These are phyloP conservation scores for Zoysia pacifica DNA, from an alignment of 176 grass and related monocot species.

Conservation along the genomic window DNA sequence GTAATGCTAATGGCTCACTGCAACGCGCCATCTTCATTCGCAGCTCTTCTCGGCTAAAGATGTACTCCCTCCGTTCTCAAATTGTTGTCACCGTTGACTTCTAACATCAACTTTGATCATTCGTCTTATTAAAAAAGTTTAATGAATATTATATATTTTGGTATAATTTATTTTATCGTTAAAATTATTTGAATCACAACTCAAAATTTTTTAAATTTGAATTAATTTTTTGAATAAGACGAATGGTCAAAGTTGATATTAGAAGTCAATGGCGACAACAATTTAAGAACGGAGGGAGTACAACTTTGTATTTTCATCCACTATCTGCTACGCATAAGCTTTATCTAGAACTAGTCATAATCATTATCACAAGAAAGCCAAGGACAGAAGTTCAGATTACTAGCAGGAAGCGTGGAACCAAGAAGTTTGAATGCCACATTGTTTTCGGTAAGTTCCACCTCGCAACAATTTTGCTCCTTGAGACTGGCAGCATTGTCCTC, in stretches of 20 bases:
- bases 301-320: neutral
- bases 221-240: too few relatives aligned
- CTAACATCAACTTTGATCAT: too few relatives aligned
- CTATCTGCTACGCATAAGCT: neutral
- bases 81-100: too few relatives aligned
- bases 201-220: too few relatives aligned
- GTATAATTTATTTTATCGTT: too few relatives aligned
- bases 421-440: neutral
- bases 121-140: too few relatives aligned
- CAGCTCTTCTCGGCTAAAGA: neutral
- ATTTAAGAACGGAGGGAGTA: conserved; percentile 14
- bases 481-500: conserved; percentile 18
- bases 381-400: conserved; percentile 36
- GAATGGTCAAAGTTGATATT: too few relatives aligned
- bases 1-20: conserved; percentile 1
- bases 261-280: too few relatives aligned
- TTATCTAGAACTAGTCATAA: conserved; percentile 1
- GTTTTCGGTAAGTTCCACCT: conserved; percentile 29
- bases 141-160: too few relatives aligned
- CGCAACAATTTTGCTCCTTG: conserved; percentile 30
- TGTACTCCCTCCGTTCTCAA: too few relatives aligned
- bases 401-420: conserved; percentile 26
- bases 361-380: conserved; percentile 18
- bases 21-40: conserved; percentile 19
- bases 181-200: too few relatives aligned